Percentiles rank a stretch among this genome's conserved stretches.
Conservation (phyloP, 2,329 filamentous ascomycete genomes). For the Trichoderma oligosporum region DNA sequence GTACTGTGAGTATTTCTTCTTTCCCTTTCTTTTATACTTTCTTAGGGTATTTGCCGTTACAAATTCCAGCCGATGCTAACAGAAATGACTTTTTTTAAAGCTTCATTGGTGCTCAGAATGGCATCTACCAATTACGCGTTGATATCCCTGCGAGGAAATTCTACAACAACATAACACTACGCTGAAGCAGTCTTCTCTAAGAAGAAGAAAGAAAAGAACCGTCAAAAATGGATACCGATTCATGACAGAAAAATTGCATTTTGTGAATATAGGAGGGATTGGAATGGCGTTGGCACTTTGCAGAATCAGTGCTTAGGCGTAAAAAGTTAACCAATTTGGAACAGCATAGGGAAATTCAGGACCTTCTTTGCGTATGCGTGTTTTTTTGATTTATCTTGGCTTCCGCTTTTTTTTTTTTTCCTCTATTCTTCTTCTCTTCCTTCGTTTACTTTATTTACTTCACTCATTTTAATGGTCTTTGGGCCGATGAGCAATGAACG, state of each 20-base stretch:
- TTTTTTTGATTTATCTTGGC: not conserved
- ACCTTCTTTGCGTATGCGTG: not conserved
- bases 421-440: not conserved
- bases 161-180: constrained; percentile 52
- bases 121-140: constrained; percentile 70
- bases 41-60: not conserved
- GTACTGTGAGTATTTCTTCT: constrained; percentile 47
- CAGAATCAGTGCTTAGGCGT: not conserved
- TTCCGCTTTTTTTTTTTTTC: not conserved
- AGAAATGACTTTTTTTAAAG: constrained; percentile 36
- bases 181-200: constrained; percentile 32
- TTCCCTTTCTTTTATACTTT: too few species aligned
- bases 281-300: not conserved
- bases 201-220: not conserved
- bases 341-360: not conserved
- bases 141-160: constrained; percentile 60
- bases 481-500: not conserved
- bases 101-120: constrained; percentile 64
- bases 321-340: constrained; percentile 3
- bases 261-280: constrained; percentile 7
- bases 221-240: not conserved
- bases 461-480: constrained; percentile 2
- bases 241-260: not conserved
- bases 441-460: not conserved
- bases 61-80: constrained; percentile 24